A percentile compares a stretch with the other conserved stretches of the same genome.
Conservation (phyloP, 148 eudicot species). For the Hydrangea macrophylla region DNA sequence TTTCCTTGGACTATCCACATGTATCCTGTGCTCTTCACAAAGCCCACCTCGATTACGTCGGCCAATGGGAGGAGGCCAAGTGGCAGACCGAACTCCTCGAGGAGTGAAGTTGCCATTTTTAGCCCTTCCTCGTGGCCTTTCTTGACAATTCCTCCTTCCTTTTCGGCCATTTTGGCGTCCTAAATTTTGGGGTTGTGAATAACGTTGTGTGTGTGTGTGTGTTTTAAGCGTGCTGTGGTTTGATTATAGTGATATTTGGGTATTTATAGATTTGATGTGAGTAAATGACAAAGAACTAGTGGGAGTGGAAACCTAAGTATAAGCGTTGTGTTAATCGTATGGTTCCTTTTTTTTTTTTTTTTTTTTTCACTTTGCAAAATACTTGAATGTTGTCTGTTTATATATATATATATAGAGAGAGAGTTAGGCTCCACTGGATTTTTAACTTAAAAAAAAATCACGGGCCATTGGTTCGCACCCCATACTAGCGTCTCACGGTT, state of each 20-base stretch:
- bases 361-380: too few species aligned
- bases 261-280: not conserved
- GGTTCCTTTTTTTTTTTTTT: not conserved
- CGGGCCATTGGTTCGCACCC: too few species aligned
- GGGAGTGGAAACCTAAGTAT: not conserved
- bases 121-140: conserved; percentile 31
- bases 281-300: not conserved
- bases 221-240: not conserved
- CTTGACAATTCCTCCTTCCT: conserved; percentile 28
- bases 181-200: not conserved
- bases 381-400: too few species aligned
- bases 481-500: too few species aligned
- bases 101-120: conserved; percentile 23
- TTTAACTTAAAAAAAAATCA: too few species aligned
- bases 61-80: conserved; percentile 27
- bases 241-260: not conserved
- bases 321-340: not conserved
- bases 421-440: too few species aligned
- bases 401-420: too few species aligned
- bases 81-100: conserved; percentile 27
- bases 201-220: too few species aligned
- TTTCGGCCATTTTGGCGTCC: conserved; percentile 16
- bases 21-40: conserved; percentile 28
- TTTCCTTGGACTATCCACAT: conserved; percentile 26
- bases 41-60: conserved; percentile 27